Evolutionary conservation across 306 rosid genomes (phyloP).

Genomic region (Vicia sativa): DNA sequence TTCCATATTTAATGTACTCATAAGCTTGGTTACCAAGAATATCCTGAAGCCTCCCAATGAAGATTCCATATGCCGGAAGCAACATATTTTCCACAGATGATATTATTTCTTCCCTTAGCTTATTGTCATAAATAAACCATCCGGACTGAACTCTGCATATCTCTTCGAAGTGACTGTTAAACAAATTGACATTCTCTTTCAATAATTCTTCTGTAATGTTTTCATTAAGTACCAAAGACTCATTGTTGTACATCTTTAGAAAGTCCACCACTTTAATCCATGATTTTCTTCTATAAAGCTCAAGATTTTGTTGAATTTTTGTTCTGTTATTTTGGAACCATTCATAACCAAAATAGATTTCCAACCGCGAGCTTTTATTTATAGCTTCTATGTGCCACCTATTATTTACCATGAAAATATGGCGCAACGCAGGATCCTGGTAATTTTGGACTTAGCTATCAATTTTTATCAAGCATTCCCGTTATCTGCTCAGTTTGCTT

Average conservation of each 20-base stretch:
- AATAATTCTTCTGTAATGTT: background rate
- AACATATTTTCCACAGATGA: background rate
- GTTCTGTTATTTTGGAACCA: conserved; percentile 65
- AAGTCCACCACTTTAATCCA: conserved; percentile 62
- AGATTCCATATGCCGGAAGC: conserved; percentile 18
- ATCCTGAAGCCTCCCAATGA: background rate
- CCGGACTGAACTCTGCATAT: conserved; percentile 7
- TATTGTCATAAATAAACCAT: background rate
- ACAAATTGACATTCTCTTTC: conserved; percentile 20
- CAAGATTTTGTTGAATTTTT: conserved; percentile 48
- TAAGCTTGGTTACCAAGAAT: conserved; percentile 19
- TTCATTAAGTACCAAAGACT: no score
- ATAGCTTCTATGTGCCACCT: conserved; percentile 54
- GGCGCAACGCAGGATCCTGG: conserved; percentile 51
- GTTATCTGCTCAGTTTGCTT: conserved; percentile 55
- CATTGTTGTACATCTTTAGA: conserved; percentile 37
- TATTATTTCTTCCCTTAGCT: conserved; percentile 7
- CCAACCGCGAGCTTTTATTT: conserved; percentile 47
- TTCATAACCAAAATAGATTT: conserved; percentile 49
- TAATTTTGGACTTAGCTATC: conserved; percentile 56
- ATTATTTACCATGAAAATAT: conserved; percentile 70
- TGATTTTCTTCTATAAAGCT: conserved; percentile 57
- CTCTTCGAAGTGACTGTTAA: conserved; percentile 19
- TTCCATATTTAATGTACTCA: conserved; percentile 12
- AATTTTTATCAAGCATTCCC: conserved; percentile 56